Conservation (phyloP, 1,139 yeast genomes). For the Kurtzmaniella quercitrusa region DNA sequence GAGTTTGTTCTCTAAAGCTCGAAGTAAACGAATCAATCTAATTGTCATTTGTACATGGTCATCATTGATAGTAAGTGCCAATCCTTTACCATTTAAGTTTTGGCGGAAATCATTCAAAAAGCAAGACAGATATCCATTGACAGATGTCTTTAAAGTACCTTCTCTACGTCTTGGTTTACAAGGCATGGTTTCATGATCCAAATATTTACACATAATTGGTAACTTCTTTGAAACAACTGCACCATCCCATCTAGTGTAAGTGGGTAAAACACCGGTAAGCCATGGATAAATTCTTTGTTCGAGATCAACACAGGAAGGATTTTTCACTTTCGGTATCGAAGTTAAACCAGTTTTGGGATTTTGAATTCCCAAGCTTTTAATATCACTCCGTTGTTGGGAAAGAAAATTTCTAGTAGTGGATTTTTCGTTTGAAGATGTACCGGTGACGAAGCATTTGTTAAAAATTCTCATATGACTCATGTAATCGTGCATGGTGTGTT, state of each 20-base stretch:
- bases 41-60: conserved; percentile 24
- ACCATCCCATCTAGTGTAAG: conserved; percentile 9
- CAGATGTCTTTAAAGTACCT: conserved; percentile 10
- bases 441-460: conserved; percentile 37
- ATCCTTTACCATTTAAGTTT: conserved; percentile 29
- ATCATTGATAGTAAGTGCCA: conserved; percentile 35
- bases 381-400: conserved; percentile 11
- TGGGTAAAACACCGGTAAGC: conserved; percentile 7
- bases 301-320: conserved; percentile 4
- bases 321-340: background rate
- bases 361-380: conserved; percentile 1
- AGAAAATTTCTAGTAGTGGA: conserved; percentile 10
- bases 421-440: conserved; percentile 5
- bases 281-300: conserved; percentile 9
- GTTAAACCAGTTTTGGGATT: background rate
- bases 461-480: conserved; percentile 40
- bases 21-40: conserved; percentile 25
- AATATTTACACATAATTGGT: conserved; percentile 8
- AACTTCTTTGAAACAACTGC: conserved; percentile 9
- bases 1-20: conserved; percentile 25
- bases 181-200: conserved; percentile 18
- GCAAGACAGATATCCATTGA: conserved; percentile 20
- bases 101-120: conserved; percentile 37
- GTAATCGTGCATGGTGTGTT: conserved; percentile 34
- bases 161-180: conserved; percentile 14